Evolutionary conservation across 805 yeast genomes (phyloP).

Genomic region (Henningerozyma blattae): DNA sequence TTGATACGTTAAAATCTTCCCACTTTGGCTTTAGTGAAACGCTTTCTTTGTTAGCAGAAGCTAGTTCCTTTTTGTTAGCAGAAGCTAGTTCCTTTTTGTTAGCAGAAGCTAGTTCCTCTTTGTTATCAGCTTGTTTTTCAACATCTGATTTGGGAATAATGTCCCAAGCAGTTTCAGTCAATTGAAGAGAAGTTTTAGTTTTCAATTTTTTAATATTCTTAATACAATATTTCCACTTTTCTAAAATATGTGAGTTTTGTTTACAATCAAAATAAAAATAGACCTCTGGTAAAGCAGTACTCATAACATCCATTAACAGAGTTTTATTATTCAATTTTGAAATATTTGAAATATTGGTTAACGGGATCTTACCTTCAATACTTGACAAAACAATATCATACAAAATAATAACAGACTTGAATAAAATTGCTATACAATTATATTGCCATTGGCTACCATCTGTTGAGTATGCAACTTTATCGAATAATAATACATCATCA

Average conservation of each 20-base stretch:
- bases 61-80: not conserved
- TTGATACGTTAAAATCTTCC: constrained; percentile 5
- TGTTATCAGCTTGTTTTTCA: not conserved
- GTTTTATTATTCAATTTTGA: constrained; percentile 15
- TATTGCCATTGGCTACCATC: constrained; percentile 33
- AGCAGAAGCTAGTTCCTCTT: too few relatives aligned
- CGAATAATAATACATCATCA: constrained; percentile 26
- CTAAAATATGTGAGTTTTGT: constrained; percentile 19
- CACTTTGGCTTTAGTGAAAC: constrained; percentile 1
- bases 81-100: too few relatives aligned
- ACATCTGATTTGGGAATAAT: constrained; percentile 21
- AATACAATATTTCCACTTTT: constrained; percentile 32
- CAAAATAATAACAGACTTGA: constrained; percentile 9
- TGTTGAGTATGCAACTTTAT: constrained; percentile 29
- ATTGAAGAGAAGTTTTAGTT: constrained; percentile 25
- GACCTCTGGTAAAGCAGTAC: constrained; percentile 32
- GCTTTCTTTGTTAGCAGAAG: not conserved
- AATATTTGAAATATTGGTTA: constrained; percentile 26
- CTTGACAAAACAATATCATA: constrained; percentile 11
- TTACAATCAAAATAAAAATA: constrained; percentile 19
- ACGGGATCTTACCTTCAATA: constrained; percentile 31
- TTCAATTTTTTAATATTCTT: constrained; percentile 2
- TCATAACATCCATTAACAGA: constrained; percentile 28
- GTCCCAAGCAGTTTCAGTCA: constrained; percentile 41
- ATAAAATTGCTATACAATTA: constrained; percentile 8